A percentile compares a stretch with the other conserved stretches of the same genome.
Conservation (phyloP, 1,139 yeast genomes). For the Yamadazyma friedrichii region DNA sequence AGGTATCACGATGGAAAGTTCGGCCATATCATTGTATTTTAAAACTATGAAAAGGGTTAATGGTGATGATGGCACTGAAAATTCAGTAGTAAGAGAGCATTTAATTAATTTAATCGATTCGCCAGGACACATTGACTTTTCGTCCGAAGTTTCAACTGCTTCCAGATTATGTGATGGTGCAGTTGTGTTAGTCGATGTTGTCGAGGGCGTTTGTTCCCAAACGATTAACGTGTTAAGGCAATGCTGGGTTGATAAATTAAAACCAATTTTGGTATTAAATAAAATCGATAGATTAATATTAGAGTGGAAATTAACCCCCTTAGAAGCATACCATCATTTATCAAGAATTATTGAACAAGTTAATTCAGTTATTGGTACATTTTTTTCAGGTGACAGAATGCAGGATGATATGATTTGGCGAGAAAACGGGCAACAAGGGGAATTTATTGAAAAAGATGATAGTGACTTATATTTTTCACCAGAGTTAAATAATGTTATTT, state of each 20-base stretch:
- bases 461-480: conserved; percentile 88
- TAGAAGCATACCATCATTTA: conserved; percentile 83
- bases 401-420: conserved; percentile 85
- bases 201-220: conserved; percentile 97
- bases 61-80: conserved; percentile 22
- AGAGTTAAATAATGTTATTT: conserved; percentile 84
- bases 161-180: conserved; percentile 97
- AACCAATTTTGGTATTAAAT: conserved; percentile 87
- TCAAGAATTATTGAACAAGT: conserved; percentile 84
- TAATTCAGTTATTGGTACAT: conserved; percentile 90
- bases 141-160: conserved; percentile 94
- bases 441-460: conserved; percentile 75
- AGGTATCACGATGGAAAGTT: conserved; percentile 97
- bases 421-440: conserved; percentile 57
- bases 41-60: conserved; percentile 51
- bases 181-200: conserved; percentile 90
- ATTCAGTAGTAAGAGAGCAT: conserved; percentile 63
- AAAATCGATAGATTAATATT: conserved; percentile 84
- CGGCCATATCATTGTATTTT: conserved; percentile 87
- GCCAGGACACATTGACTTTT: conserved; percentile 97
- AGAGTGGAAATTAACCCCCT: conserved; percentile 79
- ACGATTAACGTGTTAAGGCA: conserved; percentile 93
- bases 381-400: conserved; percentile 92
- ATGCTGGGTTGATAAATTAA: conserved; percentile 90
- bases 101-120: conserved; percentile 92